A percentile compares a stretch with the other conserved stretches of the same genome.
phyloP scores from a whole-genome alignment of 202 grass and related monocot species.

The Musa balbisiana region DNA sequence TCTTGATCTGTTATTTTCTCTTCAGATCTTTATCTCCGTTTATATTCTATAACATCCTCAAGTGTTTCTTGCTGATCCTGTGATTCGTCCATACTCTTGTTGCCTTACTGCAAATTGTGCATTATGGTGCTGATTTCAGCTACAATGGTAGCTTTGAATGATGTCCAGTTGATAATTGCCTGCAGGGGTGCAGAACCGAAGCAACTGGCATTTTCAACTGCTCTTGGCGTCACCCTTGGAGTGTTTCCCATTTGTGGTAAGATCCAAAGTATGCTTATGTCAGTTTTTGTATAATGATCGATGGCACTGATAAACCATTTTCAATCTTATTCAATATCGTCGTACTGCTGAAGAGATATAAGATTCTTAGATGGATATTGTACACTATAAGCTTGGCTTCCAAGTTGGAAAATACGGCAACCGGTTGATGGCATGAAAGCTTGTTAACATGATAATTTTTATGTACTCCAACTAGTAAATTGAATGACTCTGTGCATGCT shows the following conservation, averaged over 20 bases:
- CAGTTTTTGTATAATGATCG: background rate
- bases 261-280: background rate
- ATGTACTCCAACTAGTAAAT: background rate
- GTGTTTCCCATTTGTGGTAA: constrained; percentile 91
- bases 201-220: constrained; percentile 76
- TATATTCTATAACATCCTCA: too few species aligned
- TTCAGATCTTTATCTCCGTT: background rate
- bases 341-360: too few species aligned
- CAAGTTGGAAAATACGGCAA: background rate
- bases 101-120: background rate
- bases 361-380: too few species aligned
- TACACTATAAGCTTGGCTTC: too few species aligned
- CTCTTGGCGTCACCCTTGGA: constrained; percentile 76
- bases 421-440: background rate
- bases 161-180: constrained; percentile 4
- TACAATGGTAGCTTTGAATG: constrained; percentile 17
- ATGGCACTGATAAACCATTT: too few species aligned
- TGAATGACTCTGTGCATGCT: background rate
- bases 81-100: background rate
- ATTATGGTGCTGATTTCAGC: background rate
- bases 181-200: constrained; percentile 88
- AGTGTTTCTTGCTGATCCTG: background rate
- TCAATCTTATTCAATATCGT: too few species aligned
- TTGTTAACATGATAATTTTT: background rate
- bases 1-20: background rate